Percentiles rank a stretch among this genome's conserved stretches.
Evolutionary conservation across 2,329 filamentous ascomycete genomes (phyloP).

Genomic region (Byssoonygena ceratinophila): DNA sequence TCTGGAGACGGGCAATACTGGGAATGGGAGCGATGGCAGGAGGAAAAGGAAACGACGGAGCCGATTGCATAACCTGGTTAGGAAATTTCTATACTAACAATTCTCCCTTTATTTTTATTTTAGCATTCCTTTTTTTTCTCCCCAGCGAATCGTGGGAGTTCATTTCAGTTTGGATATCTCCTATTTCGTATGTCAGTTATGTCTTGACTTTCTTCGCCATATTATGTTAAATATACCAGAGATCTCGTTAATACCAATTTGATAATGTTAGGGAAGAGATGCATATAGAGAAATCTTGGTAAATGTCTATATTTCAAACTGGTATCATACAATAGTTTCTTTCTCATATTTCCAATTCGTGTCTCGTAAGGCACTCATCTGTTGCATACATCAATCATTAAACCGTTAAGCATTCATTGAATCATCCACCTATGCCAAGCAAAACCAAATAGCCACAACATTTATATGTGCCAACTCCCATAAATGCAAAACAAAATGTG

Average conservation of each 20-base stretch:
- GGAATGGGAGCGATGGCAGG: background rate
- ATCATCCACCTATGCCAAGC: background rate
- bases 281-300: no score
- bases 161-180: no score
- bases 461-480: background rate
- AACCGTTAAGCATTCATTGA: background rate
- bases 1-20: background rate
- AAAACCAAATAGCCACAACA: background rate
- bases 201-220: no score
- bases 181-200: no score
- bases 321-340: no score
- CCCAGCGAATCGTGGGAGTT: no score
- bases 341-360: background rate
- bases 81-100: constrained; percentile 2
- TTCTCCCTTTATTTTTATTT: no score
- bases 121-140: no score
- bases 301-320: no score
- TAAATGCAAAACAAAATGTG: background rate
- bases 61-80: constrained; percentile 5
- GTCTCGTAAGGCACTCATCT: background rate
- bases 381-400: background rate
- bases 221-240: no score
- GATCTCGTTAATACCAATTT: no score
- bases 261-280: no score
- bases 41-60: background rate